Percentiles rank a stretch among this genome's conserved stretches.
Evolutionary conservation across 306 rosid species (phyloP).

Genomic region (Corylus avellana): DNA sequence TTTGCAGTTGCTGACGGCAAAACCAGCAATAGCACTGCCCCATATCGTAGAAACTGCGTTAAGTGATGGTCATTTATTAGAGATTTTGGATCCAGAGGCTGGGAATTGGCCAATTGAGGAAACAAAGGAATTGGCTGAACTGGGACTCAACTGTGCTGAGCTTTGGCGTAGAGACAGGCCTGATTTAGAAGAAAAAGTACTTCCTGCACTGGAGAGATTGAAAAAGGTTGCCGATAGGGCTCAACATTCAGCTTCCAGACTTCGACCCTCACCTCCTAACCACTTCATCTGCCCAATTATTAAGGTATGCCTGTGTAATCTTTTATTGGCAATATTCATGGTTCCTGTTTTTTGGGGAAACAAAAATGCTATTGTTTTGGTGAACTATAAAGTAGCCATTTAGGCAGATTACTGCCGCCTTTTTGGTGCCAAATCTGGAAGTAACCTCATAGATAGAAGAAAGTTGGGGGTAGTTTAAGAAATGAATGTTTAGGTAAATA

Average conservation of each 20-base stretch:
- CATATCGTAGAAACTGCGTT: conserved; percentile 82
- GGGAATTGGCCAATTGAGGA: conserved; percentile 89
- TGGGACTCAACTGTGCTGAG: conserved; percentile 85
- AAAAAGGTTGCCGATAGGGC: conserved; percentile 64
- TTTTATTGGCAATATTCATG: neutral
- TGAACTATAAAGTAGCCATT: neutral
- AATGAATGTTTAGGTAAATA: neutral
- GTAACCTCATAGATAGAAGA: neutral
- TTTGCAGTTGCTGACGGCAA: conserved; percentile 81
- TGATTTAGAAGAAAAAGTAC: conserved; percentile 64
- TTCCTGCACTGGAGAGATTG: conserved; percentile 69
- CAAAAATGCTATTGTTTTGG: neutral
- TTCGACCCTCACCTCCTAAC: conserved; percentile 63
- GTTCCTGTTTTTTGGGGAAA: neutral
- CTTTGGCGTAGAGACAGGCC: conserved; percentile 88
- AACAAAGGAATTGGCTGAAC: conserved; percentile 60
- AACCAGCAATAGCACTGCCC: conserved; percentile 75
- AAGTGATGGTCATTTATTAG: conserved; percentile 38
- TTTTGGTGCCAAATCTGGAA: neutral
- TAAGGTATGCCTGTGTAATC: conserved; percentile 51
- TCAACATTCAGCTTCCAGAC: conserved; percentile 33
- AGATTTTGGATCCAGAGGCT: conserved; percentile 71
- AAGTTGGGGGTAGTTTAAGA: neutral
- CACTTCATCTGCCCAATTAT: conserved; percentile 94
- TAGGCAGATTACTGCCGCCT: neutral